Evolutionary conservation across 1,139 yeast genomes (phyloP), one percentile per base, ranked within the genome.

Genomic region (Kurtzmaniella quercitrusa): DNA sequence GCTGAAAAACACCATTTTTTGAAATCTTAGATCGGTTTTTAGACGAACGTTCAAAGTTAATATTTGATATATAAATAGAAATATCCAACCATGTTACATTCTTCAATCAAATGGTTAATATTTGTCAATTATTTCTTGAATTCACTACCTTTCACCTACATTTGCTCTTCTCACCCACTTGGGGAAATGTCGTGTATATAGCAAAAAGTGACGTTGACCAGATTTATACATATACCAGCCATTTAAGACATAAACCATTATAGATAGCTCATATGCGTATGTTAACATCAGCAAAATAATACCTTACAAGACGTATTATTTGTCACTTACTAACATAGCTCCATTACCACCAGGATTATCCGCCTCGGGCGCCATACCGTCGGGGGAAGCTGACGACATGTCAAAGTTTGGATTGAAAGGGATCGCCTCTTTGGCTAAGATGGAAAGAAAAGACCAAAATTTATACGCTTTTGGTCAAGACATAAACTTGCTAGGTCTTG

Each of bases 401-500:
- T 79, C 76, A 42, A 78, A 71, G 58, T 91, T 76, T 61, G 97
- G 98, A 5, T 66, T 91, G 51, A 74, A 77, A 48, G 96, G 95
- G 0, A 67, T 93, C 40, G 59, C 80, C 19, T 78, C 87, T 8
- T 73, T 91, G 11, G 73, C 88, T 38, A 77, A 76, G 48, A 80
- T 82, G 80, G 89, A 84, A 44, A 78, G 76, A 49, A 74, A 67
- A 39, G 91, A 83, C 49, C 76, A 80, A 47, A 78, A 82, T 12
- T 75, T 82, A 32, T 80, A 87, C 55, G 91, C 96, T 7, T 72
- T 88, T 46, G 98, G 98, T 18, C 84, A 85, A 40, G 98, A 93
- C 57, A 67, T 89, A 44, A 79, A 82, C 45, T 78, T 84, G 51
- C 67, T 87, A 36, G 95, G 94, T 15, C 67, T 88, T 40, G 86